Conservation (phyloP, 345 rosid species). For the Salix arbutifolia region DNA sequence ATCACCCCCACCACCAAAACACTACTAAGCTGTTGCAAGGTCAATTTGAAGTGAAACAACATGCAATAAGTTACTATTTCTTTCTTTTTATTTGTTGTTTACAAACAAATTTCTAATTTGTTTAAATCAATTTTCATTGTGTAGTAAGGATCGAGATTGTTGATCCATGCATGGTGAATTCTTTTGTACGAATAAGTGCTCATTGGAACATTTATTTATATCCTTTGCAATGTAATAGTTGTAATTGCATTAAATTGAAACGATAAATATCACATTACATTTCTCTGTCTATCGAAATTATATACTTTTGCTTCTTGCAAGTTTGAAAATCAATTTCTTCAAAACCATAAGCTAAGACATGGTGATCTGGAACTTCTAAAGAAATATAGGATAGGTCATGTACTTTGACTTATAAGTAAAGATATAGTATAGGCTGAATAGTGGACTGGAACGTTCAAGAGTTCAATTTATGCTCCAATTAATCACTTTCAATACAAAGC, state of each 20-base stretch:
- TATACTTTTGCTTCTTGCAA: neutral
- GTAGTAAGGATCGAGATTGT: neutral
- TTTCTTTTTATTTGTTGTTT: too few relatives aligned
- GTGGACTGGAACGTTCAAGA: too few relatives aligned
- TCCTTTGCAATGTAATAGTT: neutral
- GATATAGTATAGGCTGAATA: neutral
- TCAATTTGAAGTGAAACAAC: neutral
- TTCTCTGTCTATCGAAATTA: neutral
- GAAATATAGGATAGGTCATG: neutral
- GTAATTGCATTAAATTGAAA: neutral
- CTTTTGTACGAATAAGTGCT: neutral
- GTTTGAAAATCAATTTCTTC: neutral
- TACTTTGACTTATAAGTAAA: too few relatives aligned
- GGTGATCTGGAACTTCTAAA: neutral
- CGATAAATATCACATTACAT: neutral
- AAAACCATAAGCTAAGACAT: neutral
- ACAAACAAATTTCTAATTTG: too few relatives aligned
- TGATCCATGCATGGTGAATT: neutral
- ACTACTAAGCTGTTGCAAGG: neutral
- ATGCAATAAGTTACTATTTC: neutral
- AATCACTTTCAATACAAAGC: too few relatives aligned
- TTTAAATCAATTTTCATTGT: too few relatives aligned
- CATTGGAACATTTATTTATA: neutral
- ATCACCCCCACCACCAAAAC: conserved; percentile 2
- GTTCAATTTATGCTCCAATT: too few relatives aligned